phyloP scores from a whole-genome alignment of 2,329 filamentous ascomycete genomes.

The Coniochaeta ligniaria region DNA sequence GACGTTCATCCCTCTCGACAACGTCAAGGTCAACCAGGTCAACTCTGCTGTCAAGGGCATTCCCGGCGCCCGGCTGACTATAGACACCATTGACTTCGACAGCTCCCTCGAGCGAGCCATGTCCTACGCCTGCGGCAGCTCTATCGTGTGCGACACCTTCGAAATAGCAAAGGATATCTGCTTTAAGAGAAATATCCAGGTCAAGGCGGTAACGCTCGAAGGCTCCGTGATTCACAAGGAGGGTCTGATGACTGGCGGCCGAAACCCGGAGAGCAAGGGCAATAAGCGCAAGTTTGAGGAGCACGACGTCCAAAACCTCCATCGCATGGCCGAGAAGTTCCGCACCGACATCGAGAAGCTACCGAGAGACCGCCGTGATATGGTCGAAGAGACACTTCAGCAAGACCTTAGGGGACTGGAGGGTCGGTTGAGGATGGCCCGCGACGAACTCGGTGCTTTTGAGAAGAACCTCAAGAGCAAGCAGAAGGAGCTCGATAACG shows the following conservation, averaged over 20 bases:
- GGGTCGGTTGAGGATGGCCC: conserved; percentile 62
- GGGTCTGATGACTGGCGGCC: conserved; percentile 92
- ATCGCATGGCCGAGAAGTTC: conserved; percentile 67
- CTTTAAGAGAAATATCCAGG: conserved; percentile 76
- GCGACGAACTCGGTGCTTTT: conserved; percentile 70
- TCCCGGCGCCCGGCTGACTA: conserved; percentile 77
- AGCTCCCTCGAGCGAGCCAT: conserved; percentile 83
- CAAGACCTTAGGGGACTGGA: conserved; percentile 75
- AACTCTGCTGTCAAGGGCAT: conserved; percentile 89
- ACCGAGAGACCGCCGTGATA: conserved; percentile 68
- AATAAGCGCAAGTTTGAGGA: conserved; percentile 83
- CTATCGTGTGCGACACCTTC: conserved; percentile 86
- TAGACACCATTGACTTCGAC: conserved; percentile 95
- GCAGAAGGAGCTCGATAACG: conserved; percentile 69
- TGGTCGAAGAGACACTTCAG: conserved; percentile 74
- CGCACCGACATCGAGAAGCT: conserved; percentile 72
- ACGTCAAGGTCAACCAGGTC: conserved; percentile 88
- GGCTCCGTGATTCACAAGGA: conserved; percentile 97
- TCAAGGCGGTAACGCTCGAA: conserved; percentile 90
- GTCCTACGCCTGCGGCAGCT: conserved; percentile 89
- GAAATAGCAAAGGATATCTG: conserved; percentile 83
- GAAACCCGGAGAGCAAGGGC: conserved; percentile 67
- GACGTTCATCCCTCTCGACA: conserved; percentile 94
- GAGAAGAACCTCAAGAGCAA: conserved; percentile 81
- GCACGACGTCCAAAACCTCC: conserved; percentile 78